Base-by-base conservation (phyloP, 805 yeast genomes). In the Debaryomyces castellii region DNA sequence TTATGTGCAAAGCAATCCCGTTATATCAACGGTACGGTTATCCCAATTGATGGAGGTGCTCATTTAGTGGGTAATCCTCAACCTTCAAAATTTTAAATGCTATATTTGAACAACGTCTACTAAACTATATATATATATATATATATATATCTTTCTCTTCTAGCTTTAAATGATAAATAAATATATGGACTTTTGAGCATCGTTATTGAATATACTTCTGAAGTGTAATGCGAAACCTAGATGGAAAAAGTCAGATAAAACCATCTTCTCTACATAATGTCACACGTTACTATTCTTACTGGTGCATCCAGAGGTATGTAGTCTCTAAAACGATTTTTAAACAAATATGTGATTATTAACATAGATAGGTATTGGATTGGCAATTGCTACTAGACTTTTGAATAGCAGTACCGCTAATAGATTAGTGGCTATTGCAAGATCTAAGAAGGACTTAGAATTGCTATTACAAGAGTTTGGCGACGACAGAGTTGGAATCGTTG, bases 351-450 rank as follows among this genome's bases (percentile, higher is more conserved):
- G 6, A 24, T 41, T 30, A 47, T 34, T 30, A 24, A 20, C 16
- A 16, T 46, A 28, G 4, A 6, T 40, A 71, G 96, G 97, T 4
- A 85, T 92, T 57, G 99, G 99, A 2, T 78, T 74, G n/a, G 77
- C 90, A 1, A 81, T 86, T 52, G 89, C 85, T 3, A 74, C 77
- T 32, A 56, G 69, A 12, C 64, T 80, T 16, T 65, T 90, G 1
- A 53, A 68, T 0, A 51, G 59, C 21, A 45, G 53, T 11, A 61
- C 78, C 1, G 41, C 45, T 17, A 57, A 65, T 41, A 69, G 71
- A 32, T 78, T 87, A 4, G 77, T 87, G 10, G 89, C 89, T 0
- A 79, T 89, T 23, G 91, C 96, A 0, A 78, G 97, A 54, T 72
- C 87, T 3, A 73, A 69, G 38, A 69, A 64, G 0, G 71, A 76